Base-by-base conservation (phyloP, 495 filamentous ascomycete genomes). In the Chaetomium fimeti region DNA sequence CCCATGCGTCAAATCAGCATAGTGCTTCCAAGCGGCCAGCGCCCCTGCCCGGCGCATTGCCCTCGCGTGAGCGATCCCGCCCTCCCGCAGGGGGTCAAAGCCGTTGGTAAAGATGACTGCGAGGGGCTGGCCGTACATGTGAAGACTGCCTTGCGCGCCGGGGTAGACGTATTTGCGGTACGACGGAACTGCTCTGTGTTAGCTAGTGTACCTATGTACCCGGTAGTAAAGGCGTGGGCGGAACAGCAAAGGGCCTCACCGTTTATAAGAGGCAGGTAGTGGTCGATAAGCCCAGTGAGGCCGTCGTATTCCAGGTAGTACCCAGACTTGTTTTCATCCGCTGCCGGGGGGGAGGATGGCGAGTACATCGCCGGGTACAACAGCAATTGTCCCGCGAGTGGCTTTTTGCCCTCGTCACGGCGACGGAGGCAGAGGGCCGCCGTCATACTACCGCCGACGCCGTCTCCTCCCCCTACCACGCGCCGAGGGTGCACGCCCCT, bases 1-100 rank as follows among this genome's bases (percentile, higher is more conserved):
- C 1, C 76, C 77, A 63, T 78, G 69, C 0, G 66, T 68, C 22
- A 78, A 57, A 6, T 61, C 58, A 20, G 67, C 71, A 38, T 74
- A 70, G 56, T 77, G 76, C 18, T 58, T 43, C 76, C 76, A 79
- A 2, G 20, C 47, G 15, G 73, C 69, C 43, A 48, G 22, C 28
- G 73, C 73, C 2, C 74, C 72, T 3, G 70, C 75, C 13, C 74
- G 51, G 20, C 68, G 13, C 49, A 78, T 58, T 69, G 77, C 77
- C 22, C 56, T 64, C 47, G 76, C 77, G 51, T 72, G 76, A 45
- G 75, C 74, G 29, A 75, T 70, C 2, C 74, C 75, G 20, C 74
- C 77, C 24, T 78, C 75, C n/a, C 77, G 64, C 20, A 78, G 43
- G 1, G 72, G 71, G 57, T 77, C 77, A 36, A 76, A 79, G 2